Conservation (phyloP, 208 protist genomes). For the Tritrichomonas foetus region DNA sequence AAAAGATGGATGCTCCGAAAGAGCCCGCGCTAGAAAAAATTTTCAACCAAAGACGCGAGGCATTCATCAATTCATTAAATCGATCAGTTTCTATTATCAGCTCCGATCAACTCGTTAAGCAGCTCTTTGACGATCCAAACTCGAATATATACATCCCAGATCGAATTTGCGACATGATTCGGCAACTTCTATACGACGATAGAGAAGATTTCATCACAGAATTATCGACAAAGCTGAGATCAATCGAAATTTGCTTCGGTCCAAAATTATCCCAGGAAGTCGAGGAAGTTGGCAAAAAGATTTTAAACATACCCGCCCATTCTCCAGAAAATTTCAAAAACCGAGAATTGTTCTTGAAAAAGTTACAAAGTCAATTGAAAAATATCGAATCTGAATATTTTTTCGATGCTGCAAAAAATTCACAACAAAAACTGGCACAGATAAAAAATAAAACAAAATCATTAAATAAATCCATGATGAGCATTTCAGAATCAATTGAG, state of each 20-base stretch:
- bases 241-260: not conserved
- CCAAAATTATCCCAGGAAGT: not conserved
- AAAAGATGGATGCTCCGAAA: no score
- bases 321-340: not conserved
- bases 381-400: not conserved
- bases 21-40: no score
- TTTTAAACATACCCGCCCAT: not conserved
- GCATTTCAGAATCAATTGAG: not conserved
- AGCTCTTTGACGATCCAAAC: not conserved
- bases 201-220: not conserved
- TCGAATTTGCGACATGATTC: not conserved
- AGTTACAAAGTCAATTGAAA: not conserved
- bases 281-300: not conserved
- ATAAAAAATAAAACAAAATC: not conserved
- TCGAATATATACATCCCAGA: slow-evolving; percentile 10
- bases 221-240: not conserved
- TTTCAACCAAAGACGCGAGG: not conserved
- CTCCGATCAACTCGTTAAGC: not conserved
- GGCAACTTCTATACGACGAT: not conserved
- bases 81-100: not conserved
- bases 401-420: not conserved
- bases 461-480: not conserved
- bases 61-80: not conserved
- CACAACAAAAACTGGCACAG: not conserved
- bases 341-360: not conserved